Conservation (phyloP, 805 yeast genomes). For the Lachancea waltii region DNA sequence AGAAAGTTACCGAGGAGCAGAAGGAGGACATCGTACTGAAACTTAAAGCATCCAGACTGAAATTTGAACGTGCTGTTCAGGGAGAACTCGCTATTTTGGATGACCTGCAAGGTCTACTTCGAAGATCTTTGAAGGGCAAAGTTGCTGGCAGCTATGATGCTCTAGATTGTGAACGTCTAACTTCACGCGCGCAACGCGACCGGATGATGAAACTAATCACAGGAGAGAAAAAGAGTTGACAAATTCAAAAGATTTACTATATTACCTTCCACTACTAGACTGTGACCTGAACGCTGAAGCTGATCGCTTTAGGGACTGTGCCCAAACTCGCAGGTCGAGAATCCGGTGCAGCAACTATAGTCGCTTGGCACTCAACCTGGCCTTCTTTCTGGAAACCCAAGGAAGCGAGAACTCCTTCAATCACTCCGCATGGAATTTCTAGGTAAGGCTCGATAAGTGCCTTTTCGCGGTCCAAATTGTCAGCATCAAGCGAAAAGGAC, state of each 20-base stretch:
- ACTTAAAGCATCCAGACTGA: slow-evolving; percentile 11
- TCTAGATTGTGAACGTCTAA: background rate
- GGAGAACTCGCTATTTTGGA: slow-evolving; percentile 15
- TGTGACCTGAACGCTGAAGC: slow-evolving; percentile 29
- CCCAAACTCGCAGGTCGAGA: slow-evolving; percentile 11
- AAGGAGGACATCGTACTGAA: slow-evolving; percentile 14
- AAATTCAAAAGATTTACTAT: background rate
- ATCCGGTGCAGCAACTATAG: slow-evolving; percentile 25
- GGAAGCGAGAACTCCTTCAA: slow-evolving; percentile 29
- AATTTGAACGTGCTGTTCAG: slow-evolving; percentile 13
- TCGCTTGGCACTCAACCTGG: slow-evolving; percentile 24
- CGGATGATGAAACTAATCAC: background rate
- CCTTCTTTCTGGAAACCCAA: slow-evolving; percentile 23
- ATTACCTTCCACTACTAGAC: background rate
- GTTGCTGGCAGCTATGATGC: background rate
- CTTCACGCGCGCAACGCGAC: background rate
- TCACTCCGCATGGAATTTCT: slow-evolving; percentile 31
- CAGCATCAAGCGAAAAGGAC: slow-evolving; percentile 21
- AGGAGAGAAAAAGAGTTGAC: background rate
- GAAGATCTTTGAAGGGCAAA: background rate
- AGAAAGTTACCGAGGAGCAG: slow-evolving; percentile 16
- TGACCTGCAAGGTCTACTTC: slow-evolving; percentile 2
- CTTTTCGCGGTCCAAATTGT: slow-evolving; percentile 17
- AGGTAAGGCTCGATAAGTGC: slow-evolving; percentile 28
- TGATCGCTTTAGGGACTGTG: slow-evolving; percentile 24